phyloP scores from a whole-genome alignment of 257 asterid species.

The Gentiana macrophylla region DNA sequence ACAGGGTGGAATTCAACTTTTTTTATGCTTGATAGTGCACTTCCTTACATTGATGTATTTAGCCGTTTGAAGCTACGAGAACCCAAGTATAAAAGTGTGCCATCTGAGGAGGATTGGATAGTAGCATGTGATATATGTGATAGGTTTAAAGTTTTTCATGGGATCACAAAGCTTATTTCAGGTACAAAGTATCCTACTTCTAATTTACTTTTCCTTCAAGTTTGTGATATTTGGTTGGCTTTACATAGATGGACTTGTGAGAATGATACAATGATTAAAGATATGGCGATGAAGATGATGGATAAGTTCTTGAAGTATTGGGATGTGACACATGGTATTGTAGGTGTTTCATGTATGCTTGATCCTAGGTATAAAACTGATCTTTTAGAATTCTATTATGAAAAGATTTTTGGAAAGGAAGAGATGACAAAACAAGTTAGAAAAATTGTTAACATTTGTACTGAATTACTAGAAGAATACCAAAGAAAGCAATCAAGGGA shows the following conservation, averaged over 20 bases:
- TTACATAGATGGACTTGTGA: neutral
- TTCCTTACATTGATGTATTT: neutral
- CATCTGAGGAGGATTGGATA: constrained; percentile 1
- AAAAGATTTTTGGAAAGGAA: neutral
- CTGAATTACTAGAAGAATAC: too few species aligned
- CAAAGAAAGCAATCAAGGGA: too few species aligned
- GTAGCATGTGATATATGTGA: neutral
- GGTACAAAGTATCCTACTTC: neutral
- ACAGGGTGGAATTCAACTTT: neutral
- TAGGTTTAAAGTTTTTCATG: neutral
- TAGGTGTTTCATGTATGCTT: neutral
- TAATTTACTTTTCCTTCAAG: neutral
- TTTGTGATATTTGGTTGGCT: neutral
- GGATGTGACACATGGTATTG: neutral
- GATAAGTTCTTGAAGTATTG: neutral
- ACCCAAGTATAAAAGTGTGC: neutral
- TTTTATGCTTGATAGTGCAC: neutral
- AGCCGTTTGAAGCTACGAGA: neutral
- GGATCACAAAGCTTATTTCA: neutral
- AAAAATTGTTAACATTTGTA: too few species aligned
- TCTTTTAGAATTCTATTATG: neutral
- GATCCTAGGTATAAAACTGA: neutral
- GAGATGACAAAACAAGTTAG: too few species aligned
- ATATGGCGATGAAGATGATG: neutral
- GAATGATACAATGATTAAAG: neutral